Evolutionary conservation across 208 protist genomes (phyloP).

Genomic region (Histomonas meleagridis): DNA sequence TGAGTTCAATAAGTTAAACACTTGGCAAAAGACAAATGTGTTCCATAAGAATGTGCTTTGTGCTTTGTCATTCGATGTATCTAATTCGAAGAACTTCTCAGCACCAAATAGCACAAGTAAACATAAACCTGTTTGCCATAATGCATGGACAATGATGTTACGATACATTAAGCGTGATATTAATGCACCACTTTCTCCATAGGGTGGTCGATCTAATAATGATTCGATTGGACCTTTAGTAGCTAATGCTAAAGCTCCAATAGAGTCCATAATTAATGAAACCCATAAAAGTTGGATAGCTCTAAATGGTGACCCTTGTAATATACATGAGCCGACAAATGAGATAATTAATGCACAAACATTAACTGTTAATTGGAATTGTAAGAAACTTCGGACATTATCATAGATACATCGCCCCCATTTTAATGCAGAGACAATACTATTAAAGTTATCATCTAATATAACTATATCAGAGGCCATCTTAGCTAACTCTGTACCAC

Average conservation of each 20-base stretch:
- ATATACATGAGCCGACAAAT: conserved; percentile 42
- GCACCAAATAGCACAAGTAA: neutral
- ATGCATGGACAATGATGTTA: neutral
- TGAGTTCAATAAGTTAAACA: conserved; percentile 30
- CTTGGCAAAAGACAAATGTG: neutral
- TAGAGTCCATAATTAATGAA: conserved; percentile 33
- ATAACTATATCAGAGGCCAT: conserved; percentile 45
- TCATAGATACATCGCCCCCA: conserved; percentile 50
- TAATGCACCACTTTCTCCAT: neutral
- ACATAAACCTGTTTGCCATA: conserved; percentile 29
- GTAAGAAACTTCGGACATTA: conserved; percentile 50
- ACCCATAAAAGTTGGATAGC: conserved; percentile 47
- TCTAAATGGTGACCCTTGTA: conserved; percentile 34
- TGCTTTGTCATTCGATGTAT: neutral
- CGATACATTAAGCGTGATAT: conserved; percentile 1
- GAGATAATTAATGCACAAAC: conserved; percentile 40
- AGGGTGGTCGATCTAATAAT: conserved; percentile 17
- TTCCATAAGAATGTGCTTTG: conserved; percentile 24
- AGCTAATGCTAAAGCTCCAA: neutral
- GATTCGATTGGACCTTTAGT: conserved; percentile 28
- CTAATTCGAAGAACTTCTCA: conserved; percentile 10
- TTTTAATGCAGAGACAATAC: conserved; percentile 48
- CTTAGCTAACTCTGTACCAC: conserved; percentile 45
- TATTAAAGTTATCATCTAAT: conserved; percentile 50
- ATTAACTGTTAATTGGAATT: conserved; percentile 50